phyloP scores from a whole-genome alignment of 1,139 yeast species.

The Pichia sp. region DNA sequence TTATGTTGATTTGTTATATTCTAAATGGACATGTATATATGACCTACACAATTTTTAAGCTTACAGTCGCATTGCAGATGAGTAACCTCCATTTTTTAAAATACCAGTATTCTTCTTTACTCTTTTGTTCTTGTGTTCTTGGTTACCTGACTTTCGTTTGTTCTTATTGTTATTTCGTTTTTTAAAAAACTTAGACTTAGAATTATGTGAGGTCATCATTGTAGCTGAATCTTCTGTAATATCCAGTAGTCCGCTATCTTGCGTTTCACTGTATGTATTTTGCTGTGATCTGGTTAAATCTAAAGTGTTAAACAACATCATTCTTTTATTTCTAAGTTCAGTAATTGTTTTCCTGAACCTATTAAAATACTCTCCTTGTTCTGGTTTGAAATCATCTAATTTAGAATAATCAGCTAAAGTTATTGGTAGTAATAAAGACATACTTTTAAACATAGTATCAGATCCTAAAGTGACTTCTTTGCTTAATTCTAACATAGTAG shows the following conservation, averaged over 20 bases:
- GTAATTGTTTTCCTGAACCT: constrained; percentile 42
- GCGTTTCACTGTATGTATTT: neutral
- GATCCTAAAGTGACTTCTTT: constrained; percentile 40
- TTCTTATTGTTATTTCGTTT: neutral
- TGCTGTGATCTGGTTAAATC: neutral
- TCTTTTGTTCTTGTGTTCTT: neutral
- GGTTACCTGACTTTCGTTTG: neutral
- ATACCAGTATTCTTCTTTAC: too few species aligned
- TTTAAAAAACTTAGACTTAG: constrained; percentile 2
- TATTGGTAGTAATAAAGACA: constrained; percentile 52
- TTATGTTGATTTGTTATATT: too few species aligned
- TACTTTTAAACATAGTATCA: constrained; percentile 45
- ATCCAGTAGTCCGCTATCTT: constrained; percentile 1
- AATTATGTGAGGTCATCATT: neutral
- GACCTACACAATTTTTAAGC: too few species aligned
- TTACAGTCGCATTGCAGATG: too few species aligned
- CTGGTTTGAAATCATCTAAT: constrained; percentile 36
- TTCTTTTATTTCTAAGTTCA: constrained; percentile 25
- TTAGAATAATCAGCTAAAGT: constrained; percentile 44
- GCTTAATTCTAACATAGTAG: constrained; percentile 37
- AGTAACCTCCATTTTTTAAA: too few species aligned
- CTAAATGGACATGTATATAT: too few species aligned
- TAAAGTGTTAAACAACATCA: constrained; percentile 8
- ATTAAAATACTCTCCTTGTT: constrained; percentile 39
- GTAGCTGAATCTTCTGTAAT: constrained; percentile 2